Evolutionary conservation across 495 filamentous ascomycete genomes (phyloP).

Genomic region (Neurospora sp.): DNA sequence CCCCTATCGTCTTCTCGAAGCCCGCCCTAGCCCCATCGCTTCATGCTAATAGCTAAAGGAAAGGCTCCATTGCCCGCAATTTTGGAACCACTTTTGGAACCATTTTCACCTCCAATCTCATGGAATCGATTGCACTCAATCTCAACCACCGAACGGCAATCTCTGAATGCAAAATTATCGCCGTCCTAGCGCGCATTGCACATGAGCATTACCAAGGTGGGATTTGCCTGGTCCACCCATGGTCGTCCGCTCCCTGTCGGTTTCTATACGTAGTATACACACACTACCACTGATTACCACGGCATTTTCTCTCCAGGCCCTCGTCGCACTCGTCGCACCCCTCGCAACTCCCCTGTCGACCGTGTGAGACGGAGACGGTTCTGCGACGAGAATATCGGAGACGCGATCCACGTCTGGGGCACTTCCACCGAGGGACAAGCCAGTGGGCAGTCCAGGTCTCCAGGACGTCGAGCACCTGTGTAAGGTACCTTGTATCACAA

Average conservation of each 20-base stretch:
- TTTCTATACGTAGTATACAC: background rate
- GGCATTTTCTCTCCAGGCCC: background rate
- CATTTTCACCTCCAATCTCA: slow-evolving; percentile 2
- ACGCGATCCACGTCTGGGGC: background rate
- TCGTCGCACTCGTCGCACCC: background rate
- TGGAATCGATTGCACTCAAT: background rate
- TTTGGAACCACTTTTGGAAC: background rate
- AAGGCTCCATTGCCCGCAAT: background rate
- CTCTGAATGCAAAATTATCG: background rate
- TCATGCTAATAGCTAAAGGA: slow-evolving; percentile 20
- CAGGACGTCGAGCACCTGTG: background rate
- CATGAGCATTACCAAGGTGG: background rate
- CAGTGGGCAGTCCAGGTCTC: background rate
- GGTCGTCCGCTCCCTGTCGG: background rate
- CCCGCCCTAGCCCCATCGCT: slow-evolving; percentile 22
- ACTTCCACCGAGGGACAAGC: background rate
- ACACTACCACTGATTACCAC: background rate
- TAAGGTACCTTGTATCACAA: background rate
- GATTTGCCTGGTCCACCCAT: background rate
- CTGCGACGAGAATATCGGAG: slow-evolving; percentile 1
- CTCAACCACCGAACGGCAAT: background rate
- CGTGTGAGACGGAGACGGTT: background rate
- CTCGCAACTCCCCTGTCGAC: background rate
- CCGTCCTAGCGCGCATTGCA: background rate
- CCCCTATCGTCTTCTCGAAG: slow-evolving; percentile 25